A percentile compares a stretch with the other conserved stretches of the same genome.
Conservation (phyloP, 75 land plant genomes). For the Pinus taeda region DNA sequence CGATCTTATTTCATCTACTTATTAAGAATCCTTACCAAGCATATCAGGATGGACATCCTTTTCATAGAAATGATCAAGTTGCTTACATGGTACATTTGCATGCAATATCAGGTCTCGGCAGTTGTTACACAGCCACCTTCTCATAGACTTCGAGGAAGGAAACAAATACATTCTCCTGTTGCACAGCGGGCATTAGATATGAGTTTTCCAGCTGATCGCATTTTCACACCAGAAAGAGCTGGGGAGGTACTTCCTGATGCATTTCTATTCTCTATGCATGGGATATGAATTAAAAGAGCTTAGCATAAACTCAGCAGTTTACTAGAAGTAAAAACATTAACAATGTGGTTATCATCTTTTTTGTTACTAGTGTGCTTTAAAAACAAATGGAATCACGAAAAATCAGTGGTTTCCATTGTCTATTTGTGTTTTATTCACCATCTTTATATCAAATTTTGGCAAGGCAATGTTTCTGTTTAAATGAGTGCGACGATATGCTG, state of each 20-base stretch:
- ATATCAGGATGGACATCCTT: no score
- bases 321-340: not conserved
- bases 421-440: not conserved
- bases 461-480: not conserved
- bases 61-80: no score
- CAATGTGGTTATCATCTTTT: not conserved
- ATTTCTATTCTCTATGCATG: not conserved
- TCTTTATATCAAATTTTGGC: not conserved
- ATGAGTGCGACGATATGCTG: not conserved
- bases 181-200: conserved; percentile 81
- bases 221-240: conserved; percentile 83
- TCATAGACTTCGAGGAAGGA: conserved; percentile 75
- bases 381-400: not conserved
- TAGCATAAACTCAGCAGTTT: not conserved
- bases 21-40: no score
- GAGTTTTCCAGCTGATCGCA: conserved; percentile 65
- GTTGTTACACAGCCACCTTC: conserved; percentile 97
- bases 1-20: no score
- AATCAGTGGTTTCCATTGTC: conserved; percentile 6
- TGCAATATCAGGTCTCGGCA: conserved; percentile 60
- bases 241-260: conserved; percentile 62
- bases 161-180: conserved; percentile 80
- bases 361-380: not conserved
- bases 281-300: not conserved
- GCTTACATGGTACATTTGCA: no score